Conservation (phyloP, 306 rosid genomes). For the Fagus crenata region DNA sequence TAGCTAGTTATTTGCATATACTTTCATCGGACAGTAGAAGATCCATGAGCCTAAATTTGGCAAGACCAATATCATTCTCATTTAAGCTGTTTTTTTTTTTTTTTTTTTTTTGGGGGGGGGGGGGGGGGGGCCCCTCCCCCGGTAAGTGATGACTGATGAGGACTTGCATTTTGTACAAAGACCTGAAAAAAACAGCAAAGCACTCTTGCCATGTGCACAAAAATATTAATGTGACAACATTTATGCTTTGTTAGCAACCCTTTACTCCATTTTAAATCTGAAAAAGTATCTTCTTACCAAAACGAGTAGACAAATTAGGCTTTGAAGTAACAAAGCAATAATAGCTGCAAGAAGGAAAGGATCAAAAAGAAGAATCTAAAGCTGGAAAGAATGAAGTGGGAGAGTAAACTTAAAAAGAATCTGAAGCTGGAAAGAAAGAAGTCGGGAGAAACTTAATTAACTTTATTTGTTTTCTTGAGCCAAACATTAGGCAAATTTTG, state of each 20-base stretch:
- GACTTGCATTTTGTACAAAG: slow-evolving; percentile 16
- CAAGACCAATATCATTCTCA: neutral
- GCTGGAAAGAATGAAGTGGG: neutral
- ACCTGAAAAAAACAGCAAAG: neutral
- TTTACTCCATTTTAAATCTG: neutral
- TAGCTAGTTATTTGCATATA: no score
- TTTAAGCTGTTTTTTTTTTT: neutral
- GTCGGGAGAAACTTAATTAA: neutral
- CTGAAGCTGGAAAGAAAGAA: slow-evolving; percentile 8
- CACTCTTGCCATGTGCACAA: neutral
- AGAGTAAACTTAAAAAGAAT: neutral
- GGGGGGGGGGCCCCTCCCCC: no score
- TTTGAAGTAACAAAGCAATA: neutral
- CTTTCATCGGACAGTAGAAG: no score
- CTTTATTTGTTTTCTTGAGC: neutral
- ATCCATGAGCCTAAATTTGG: neutral
- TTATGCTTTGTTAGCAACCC: no score
- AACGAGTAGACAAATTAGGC: neutral
- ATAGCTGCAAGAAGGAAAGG: neutral
- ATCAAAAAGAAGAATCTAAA: slow-evolving; percentile 4
- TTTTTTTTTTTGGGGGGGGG: no score
- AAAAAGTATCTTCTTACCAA: neutral
- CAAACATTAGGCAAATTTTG: neutral
- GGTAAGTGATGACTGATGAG: no score
- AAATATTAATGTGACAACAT: neutral